phyloP scores from a whole-genome alignment of 202 grass and related monocot species.

The Panicum virgatum region DNA sequence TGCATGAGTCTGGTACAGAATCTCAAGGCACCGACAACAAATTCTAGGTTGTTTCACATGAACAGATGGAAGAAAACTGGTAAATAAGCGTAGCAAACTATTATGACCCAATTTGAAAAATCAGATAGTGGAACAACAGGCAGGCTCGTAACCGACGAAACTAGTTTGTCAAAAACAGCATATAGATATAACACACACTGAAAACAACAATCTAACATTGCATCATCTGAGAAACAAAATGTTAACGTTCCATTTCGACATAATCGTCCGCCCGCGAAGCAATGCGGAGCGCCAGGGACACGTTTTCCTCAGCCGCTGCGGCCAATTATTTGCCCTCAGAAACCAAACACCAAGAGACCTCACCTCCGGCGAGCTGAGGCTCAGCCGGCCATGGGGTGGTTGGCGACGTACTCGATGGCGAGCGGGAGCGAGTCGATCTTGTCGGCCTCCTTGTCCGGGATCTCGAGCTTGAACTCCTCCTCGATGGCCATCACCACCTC shows the following conservation, averaged over 20 bases:
- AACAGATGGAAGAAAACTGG: neutral
- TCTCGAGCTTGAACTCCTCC: constrained; percentile 99
- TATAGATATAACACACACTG: neutral
- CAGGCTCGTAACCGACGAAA: neutral
- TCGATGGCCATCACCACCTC: constrained; percentile 96
- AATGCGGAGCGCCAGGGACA: constrained; percentile 6
- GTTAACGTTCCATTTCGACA: constrained; percentile 38
- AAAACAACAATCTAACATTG: constrained; percentile 26
- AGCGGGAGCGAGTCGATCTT: constrained; percentile 82
- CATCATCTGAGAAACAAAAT: neutral
- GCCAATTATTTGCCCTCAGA: constrained; percentile 43
- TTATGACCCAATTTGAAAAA: neutral
- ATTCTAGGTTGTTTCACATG: neutral
- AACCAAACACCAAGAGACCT: constrained; percentile 37
- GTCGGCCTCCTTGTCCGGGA: constrained; percentile 85
- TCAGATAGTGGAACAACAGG: neutral
- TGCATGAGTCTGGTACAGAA: neutral
- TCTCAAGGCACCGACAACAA: neutral
- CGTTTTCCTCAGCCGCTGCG: constrained; percentile 40
- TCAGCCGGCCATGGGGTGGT: constrained; percentile 90
- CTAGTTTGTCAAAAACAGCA: neutral
- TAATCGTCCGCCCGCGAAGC: neutral
- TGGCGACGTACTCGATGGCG: constrained; percentile 85
- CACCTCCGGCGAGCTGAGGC: neutral
- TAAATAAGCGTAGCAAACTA: neutral